Evolutionary conservation across 257 asterid genomes (phyloP).

Genomic region (Gentiana macrophylla): DNA sequence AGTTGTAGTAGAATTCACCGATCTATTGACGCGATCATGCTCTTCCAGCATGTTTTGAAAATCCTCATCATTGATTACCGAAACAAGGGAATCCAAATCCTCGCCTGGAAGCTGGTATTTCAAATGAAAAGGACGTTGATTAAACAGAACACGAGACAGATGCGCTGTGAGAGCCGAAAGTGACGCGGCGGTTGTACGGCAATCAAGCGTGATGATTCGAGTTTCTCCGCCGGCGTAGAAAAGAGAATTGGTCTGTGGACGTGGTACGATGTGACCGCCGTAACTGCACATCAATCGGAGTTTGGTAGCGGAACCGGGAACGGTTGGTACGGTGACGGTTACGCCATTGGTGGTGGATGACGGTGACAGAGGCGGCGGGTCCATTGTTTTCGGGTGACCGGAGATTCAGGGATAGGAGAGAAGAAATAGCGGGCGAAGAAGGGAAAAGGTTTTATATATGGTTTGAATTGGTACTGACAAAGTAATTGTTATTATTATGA

Average conservation of each 20-base stretch:
- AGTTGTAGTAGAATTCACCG: slow-evolving; percentile 16
- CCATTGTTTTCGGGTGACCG: slow-evolving; percentile 27
- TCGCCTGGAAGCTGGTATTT: slow-evolving; percentile 79
- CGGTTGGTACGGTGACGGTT: slow-evolving; percentile 13
- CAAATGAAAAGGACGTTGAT: slow-evolving; percentile 55
- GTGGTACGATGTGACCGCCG: slow-evolving; percentile 81
- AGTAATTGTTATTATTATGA: too few relatives aligned
- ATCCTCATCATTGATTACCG: slow-evolving; percentile 76
- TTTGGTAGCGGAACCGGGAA: slow-evolving; percentile 35
- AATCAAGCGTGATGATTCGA: slow-evolving; percentile 70
- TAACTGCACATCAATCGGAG: slow-evolving; percentile 93
- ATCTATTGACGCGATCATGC: slow-evolving; percentile 35
- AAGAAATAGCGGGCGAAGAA: not conserved
- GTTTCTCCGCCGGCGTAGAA: slow-evolving; percentile 80
- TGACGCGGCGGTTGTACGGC: slow-evolving; percentile 49
- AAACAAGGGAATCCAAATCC: slow-evolving; percentile 68
- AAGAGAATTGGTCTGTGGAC: slow-evolving; percentile 62
- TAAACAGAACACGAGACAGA: slow-evolving; percentile 42
- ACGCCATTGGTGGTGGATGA: slow-evolving; percentile 25
- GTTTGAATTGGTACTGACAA: not conserved
- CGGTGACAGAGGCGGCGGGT: slow-evolving; percentile 27
- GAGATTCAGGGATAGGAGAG: slow-evolving; percentile 3
- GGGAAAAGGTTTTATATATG: slow-evolving; percentile 10
- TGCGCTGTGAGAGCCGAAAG: slow-evolving; percentile 37
- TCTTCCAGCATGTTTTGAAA: slow-evolving; percentile 76